Evolutionary conservation across 2,329 filamentous ascomycete genomes (phyloP).

Genomic region (Ophiocordyceps robertsii): DNA sequence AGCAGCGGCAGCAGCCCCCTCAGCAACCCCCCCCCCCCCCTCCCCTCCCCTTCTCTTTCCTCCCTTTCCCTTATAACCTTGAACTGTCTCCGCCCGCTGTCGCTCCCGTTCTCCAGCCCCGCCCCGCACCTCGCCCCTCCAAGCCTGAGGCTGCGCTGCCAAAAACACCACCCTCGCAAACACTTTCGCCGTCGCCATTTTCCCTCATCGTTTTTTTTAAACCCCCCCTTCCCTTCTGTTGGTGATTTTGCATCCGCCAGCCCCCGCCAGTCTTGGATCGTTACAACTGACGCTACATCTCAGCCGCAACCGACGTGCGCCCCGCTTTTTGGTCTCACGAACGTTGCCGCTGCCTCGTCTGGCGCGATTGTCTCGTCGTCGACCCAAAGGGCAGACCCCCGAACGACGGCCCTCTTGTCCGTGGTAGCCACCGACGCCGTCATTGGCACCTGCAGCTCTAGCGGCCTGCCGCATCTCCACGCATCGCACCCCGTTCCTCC

Average conservation of each 20-base stretch:
- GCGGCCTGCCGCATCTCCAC: slow-evolving; percentile 2
- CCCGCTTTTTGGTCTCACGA: not conserved
- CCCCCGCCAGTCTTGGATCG: not conserved
- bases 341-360: not conserved
- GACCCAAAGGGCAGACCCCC: not conserved
- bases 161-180: not conserved
- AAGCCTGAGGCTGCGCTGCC: slow-evolving; percentile 1
- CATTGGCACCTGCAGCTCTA: slow-evolving; percentile 1
- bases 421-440: not conserved
- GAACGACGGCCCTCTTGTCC: not conserved
- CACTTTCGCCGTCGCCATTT: not conserved
- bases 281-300: not conserved
- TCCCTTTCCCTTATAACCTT: not conserved
- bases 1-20: too few relatives aligned
- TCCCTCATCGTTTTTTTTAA: not conserved
- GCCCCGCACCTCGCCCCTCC: slow-evolving; percentile 3
- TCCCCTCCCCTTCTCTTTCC: not conserved
- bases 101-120: slow-evolving; percentile 1
- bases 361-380: not conserved
- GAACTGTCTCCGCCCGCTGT: not conserved
- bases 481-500: slow-evolving; percentile 2
- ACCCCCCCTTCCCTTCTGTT: not conserved
- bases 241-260: not conserved
- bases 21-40: too few relatives aligned
- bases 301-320: slow-evolving; percentile 1